Evolutionary conservation across 1,284 basidiomycete genomes (phyloP).

Genomic region (Ganoderma multipileum): DNA sequence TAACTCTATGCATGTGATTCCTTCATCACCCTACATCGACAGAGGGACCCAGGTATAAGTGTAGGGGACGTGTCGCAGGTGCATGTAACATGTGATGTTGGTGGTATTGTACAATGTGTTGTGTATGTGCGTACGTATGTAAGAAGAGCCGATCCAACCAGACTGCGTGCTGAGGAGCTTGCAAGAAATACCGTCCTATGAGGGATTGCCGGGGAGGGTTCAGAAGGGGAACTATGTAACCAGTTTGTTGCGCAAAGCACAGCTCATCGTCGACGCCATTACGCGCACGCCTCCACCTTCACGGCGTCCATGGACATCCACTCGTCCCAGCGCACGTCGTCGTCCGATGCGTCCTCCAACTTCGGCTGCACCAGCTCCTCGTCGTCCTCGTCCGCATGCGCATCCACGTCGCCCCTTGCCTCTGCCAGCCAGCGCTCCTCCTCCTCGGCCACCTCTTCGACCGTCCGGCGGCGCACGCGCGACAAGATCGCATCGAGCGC

Average conservation of each 20-base stretch:
- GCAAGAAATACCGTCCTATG: background rate
- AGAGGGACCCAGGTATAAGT: slow-evolving; percentile 5
- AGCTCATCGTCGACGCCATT: background rate
- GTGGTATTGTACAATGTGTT: slow-evolving; percentile 32
- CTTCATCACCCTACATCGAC: slow-evolving; percentile 1
- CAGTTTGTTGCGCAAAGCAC: slow-evolving; percentile 7
- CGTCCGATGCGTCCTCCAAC: slow-evolving; percentile 21
- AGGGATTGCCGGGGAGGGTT: background rate
- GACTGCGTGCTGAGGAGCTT: slow-evolving; percentile 1
- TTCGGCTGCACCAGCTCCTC: slow-evolving; percentile 28
- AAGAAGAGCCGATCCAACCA: slow-evolving; percentile 18
- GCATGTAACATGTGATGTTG: slow-evolving; percentile 4
- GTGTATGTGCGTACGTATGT: slow-evolving; percentile 11
- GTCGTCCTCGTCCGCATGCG: slow-evolving; percentile 23
- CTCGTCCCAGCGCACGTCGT: slow-evolving; percentile 40
- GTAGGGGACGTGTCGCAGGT: background rate
- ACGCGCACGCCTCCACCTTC: slow-evolving; percentile 18
- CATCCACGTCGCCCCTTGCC: slow-evolving; percentile 19
- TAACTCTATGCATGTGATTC: background rate
- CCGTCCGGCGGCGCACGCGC: slow-evolving; percentile 73
- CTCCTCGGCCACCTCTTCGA: slow-evolving; percentile 48
- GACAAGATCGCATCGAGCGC: slow-evolving; percentile 84
- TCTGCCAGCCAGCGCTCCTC: slow-evolving; percentile 22
- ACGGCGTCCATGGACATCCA: slow-evolving; percentile 35
- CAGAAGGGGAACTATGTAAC: slow-evolving; percentile 3